Conservation (phyloP, 139 green algal species). For the Edaphochlamys debaryana region DNA sequence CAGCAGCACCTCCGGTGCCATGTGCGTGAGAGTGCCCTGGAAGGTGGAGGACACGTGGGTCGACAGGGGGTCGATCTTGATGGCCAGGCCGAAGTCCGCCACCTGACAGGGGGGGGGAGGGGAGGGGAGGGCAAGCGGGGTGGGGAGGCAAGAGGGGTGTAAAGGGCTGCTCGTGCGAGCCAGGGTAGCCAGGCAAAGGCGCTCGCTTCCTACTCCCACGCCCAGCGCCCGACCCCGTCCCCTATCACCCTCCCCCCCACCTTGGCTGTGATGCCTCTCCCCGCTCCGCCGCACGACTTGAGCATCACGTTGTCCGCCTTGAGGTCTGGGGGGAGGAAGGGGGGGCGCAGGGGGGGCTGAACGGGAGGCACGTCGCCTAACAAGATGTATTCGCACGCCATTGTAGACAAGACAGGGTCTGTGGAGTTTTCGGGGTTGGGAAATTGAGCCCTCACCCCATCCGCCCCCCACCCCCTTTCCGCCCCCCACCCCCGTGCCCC, state of each 20-base stretch:
- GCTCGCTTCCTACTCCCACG: no score
- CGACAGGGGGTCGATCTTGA: slow-evolving; percentile 64
- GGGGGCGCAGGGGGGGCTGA: not conserved
- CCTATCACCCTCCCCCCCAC: no score
- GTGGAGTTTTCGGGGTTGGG: no score
- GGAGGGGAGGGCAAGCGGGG: not conserved
- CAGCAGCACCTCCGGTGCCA: slow-evolving; percentile 58
- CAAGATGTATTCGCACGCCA: no score
- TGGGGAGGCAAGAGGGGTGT: not conserved
- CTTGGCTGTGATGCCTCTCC: slow-evolving; percentile 51
- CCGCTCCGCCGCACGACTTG: slow-evolving; percentile 49
- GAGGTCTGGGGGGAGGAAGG: not conserved
- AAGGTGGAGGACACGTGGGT: slow-evolving; percentile 56
- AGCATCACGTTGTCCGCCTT: slow-evolving; percentile 73
- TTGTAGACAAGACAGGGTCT: no score
- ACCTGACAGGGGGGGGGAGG: slow-evolving; percentile 7
- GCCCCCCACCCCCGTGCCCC: slow-evolving; percentile 4
- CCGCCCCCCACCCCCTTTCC: not conserved
- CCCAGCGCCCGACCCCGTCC: no score
- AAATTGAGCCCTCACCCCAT: no score
- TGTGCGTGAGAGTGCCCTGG: slow-evolving; percentile 58
- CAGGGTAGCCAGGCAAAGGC: not conserved
- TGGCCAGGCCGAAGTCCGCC: slow-evolving; percentile 64
- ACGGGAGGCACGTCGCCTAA: no score
- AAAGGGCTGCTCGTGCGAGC: no score